Conservation (phyloP, 2,329 filamentous ascomycete species). For the Ceratocystis eucalypticola region DNA sequence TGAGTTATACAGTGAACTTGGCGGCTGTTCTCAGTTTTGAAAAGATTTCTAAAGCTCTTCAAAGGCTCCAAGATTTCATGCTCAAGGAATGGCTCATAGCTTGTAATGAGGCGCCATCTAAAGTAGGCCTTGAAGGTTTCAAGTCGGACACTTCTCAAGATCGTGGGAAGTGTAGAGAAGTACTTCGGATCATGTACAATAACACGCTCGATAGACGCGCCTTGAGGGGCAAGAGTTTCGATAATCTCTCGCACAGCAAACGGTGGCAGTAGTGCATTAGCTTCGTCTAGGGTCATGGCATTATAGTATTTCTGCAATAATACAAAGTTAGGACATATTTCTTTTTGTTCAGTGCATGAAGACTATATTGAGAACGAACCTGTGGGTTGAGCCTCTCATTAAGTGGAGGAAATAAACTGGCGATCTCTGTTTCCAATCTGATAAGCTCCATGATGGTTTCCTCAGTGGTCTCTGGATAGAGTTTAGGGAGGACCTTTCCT, state of each 20-base stretch:
- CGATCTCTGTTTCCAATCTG: conserved; percentile 47
- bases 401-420: conserved; percentile 39
- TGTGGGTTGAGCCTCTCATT: conserved; percentile 49
- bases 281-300: conserved; percentile 43
- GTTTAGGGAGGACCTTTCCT: conserved; percentile 23
- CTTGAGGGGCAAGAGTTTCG: conserved; percentile 29
- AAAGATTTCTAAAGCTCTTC: conserved; percentile 45
- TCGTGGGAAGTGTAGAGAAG: conserved; percentile 41
- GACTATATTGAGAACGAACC: conserved; percentile 15
- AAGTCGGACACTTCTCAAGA: conserved; percentile 39
- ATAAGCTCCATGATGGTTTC: conserved; percentile 34
- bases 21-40: conserved; percentile 31
- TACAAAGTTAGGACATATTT: too few relatives aligned
- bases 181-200: conserved; percentile 49
- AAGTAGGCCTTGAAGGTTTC: conserved; percentile 49
- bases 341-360: too few relatives aligned
- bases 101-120: conserved; percentile 48
- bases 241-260: conserved; percentile 43
- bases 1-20: conserved; percentile 47
- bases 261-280: conserved; percentile 40
- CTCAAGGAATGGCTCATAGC: conserved; percentile 41
- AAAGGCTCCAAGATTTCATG: conserved; percentile 48
- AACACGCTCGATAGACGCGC: conserved; percentile 32
- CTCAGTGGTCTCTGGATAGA: conserved; percentile 28
- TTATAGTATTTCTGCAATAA: conserved; percentile 43